Base-by-base conservation (phyloP, 2,329 filamentous ascomycete genomes). In the Sordariomycetes sp. region DNA sequence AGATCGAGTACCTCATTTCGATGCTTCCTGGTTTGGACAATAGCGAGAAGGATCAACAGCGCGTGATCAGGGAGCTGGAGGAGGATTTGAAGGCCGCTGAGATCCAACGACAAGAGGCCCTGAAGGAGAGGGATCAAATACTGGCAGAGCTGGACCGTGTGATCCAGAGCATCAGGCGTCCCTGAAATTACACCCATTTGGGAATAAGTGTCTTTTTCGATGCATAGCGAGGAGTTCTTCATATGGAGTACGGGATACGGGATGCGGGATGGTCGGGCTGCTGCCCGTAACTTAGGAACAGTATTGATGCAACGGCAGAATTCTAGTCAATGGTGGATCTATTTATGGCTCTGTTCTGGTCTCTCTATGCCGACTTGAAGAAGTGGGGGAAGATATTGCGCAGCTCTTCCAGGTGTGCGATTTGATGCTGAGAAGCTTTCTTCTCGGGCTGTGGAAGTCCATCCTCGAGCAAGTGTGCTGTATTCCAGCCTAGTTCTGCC, bases 381-480 rank as follows among this genome's bases (percentile, higher is more conserved):
- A 94, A 76, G 37, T 93, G 78, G 0, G 92, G 87, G 45, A 90
- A 96, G 9, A 83, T 58, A 1, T 62, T 62, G 30, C 83, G 75
- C 38, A 98, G 62, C 50, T 96, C 83, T 42, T 83, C 69, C 19
- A 98, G 61, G 49, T 77, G 72, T 29, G 72, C 68, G 43, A 98
- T 83, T 51, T 88, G 80, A 54, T 83, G 76, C 47, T 84, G 74
- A 24, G 80, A 81, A 5, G 82, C 81, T 39, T 72, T 75, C 5
- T 65, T 69, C 16, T 59, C 56, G 3, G 87, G 88, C 8, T 70
- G 54, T 12, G 72, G 62, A 21, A 86, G 67, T 6, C 72, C 74
- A 23, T 84, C 77, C 53, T 96, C 92, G 6, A 96, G 77, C 16
- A 95, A 70, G 57, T 96, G 92, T 6, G 75, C 83, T 1, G 82